Evolutionary conservation across 768 basidiomycete genomes (phyloP).

Genomic region (Leucocoprinus sp.): DNA sequence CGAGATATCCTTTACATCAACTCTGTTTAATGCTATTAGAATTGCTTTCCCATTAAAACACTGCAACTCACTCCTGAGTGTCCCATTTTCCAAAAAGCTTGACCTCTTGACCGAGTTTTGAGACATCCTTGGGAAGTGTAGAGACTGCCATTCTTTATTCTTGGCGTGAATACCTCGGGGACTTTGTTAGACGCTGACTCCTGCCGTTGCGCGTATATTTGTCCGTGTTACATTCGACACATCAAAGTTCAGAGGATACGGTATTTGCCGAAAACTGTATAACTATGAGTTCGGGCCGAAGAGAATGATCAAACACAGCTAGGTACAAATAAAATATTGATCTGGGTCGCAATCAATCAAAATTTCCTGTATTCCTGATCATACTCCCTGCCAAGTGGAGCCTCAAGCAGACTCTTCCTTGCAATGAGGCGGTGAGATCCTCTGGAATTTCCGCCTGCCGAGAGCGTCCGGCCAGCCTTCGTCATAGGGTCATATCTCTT

Average conservation of each 20-base stretch:
- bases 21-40: constrained; percentile 37
- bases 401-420: too few relatives aligned
- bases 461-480: too few relatives aligned
- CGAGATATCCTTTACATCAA: constrained; percentile 99
- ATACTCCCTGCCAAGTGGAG: too few relatives aligned
- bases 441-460: too few relatives aligned
- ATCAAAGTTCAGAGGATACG: constrained; percentile 39
- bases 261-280: constrained; percentile 34
- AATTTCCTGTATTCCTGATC: too few relatives aligned
- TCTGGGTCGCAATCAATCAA: too few relatives aligned
- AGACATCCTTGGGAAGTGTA: constrained; percentile 77
- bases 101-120: constrained; percentile 75
- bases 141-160: constrained; percentile 49
- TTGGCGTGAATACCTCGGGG: constrained; percentile 21
- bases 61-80: constrained; percentile 76
- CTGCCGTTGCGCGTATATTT: constrained; percentile 34
- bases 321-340: too few relatives aligned
- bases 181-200: too few relatives aligned
- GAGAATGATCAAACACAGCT: too few relatives aligned
- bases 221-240: constrained; percentile 35
- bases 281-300: constrained; percentile 23
- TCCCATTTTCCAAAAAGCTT: constrained; percentile 99
- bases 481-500: not conserved
- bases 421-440: too few relatives aligned
- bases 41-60: not conserved